Evolutionary conservation across 257 asterid genomes (phyloP).

Genomic region (Linaria vulgaris): DNA sequence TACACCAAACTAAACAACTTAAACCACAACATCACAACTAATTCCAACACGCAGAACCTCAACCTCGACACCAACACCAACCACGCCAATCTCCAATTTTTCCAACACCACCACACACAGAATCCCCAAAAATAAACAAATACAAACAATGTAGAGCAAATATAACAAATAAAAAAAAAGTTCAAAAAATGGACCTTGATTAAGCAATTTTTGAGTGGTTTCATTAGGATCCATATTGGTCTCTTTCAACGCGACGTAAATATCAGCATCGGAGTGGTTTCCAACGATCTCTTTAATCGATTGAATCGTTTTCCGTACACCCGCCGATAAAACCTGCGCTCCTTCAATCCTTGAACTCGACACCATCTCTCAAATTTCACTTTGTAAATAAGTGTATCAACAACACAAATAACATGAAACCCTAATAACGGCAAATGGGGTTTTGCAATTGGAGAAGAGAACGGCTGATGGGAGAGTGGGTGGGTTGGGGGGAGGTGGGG

Average conservation of each 20-base stretch:
- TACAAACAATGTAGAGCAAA: not conserved
- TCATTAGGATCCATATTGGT: slow-evolving; percentile 95
- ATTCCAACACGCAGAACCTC: too few relatives aligned
- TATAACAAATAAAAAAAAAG: not conserved
- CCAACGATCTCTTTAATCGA: slow-evolving; percentile 83
- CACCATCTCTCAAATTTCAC: slow-evolving; percentile 52
- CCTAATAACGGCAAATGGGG: slow-evolving; percentile 29
- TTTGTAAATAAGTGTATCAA: not conserved
- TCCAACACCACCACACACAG: not conserved
- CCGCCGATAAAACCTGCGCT: slow-evolving; percentile 63
- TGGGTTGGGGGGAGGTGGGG: slow-evolving; percentile 28
- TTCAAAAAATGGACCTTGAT: slow-evolving; percentile 56
- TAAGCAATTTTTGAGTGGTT: slow-evolving; percentile 79
- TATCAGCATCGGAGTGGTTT: slow-evolving; percentile 86
- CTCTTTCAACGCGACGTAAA: slow-evolving; percentile 79
- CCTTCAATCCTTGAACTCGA: slow-evolving; percentile 62
- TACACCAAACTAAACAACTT: not conserved
- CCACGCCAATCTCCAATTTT: not conserved
- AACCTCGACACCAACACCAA: slow-evolving; percentile 1
- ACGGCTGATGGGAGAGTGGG: too few relatives aligned
- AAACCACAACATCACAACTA: too few relatives aligned
- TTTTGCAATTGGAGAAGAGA: slow-evolving; percentile 31
- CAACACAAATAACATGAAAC: slow-evolving; percentile 7
- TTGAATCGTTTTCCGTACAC: slow-evolving; percentile 74
- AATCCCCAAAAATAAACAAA: not conserved